Evolutionary conservation across 2,329 filamentous ascomycete genomes (phyloP).

Genomic region (Elsinoe arachidis): DNA sequence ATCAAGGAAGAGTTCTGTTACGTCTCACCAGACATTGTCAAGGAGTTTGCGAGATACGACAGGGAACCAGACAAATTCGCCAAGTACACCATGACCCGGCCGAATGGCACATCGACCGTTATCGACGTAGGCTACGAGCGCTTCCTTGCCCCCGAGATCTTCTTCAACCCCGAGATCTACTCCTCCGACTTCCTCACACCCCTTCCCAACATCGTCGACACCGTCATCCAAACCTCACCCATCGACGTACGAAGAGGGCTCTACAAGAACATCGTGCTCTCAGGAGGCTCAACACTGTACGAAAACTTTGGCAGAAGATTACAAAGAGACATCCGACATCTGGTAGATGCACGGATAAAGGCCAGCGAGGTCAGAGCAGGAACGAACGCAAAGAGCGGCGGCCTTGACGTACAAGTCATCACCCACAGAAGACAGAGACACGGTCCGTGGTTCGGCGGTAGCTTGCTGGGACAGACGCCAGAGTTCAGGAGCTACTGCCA

Average conservation of each 20-base stretch:
- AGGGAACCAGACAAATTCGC: slow-evolving; percentile 80
- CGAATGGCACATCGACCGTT: slow-evolving; percentile 72
- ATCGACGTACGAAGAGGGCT: slow-evolving; percentile 94
- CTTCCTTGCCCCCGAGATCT: slow-evolving; percentile 96
- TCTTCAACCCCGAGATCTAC: slow-evolving; percentile 99
- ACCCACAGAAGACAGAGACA: slow-evolving; percentile 96
- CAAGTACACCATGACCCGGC: slow-evolving; percentile 78
- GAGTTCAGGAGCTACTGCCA: slow-evolving; percentile 99
- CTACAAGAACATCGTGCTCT: slow-evolving; percentile 99
- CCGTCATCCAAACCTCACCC: slow-evolving; percentile 92
- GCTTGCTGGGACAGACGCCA: slow-evolving; percentile 89
- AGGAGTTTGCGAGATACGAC: slow-evolving; percentile 93
- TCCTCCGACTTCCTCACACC: slow-evolving; percentile 97
- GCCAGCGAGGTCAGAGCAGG: slow-evolving; percentile 87
- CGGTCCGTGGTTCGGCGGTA: slow-evolving; percentile 97
- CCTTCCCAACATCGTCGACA: slow-evolving; percentile 86
- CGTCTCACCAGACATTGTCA: slow-evolving; percentile 96
- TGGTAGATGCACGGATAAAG: slow-evolving; percentile 87
- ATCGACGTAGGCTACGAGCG: slow-evolving; percentile 97
- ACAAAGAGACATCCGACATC: slow-evolving; percentile 92
- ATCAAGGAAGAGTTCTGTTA: slow-evolving; percentile 99
- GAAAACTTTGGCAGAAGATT: slow-evolving; percentile 95
- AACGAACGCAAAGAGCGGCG: slow-evolving; percentile 76
- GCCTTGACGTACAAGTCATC: slow-evolving; percentile 93
- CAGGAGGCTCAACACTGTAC: slow-evolving; percentile 93